Conservation (phyloP, 768 basidiomycete species). For the Kwoniella bestiolae region DNA sequence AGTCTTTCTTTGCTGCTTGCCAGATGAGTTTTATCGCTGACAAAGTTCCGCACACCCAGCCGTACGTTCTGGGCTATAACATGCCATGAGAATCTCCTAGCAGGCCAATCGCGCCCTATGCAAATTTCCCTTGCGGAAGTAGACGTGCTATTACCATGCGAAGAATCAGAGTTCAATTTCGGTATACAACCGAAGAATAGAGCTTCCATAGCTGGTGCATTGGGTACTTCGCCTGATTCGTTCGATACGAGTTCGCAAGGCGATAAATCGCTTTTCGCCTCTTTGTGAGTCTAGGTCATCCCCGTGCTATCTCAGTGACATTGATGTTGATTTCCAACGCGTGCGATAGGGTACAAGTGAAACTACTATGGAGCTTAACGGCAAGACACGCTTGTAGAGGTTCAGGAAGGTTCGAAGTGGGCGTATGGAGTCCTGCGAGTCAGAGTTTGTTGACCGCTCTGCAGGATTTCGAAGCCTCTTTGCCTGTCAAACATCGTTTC, state of each 20-base stretch:
- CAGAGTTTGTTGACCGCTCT: constrained; percentile 22
- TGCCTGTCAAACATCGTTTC: constrained; percentile 24
- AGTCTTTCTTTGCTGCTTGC: background rate
- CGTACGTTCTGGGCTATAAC: constrained; percentile 30
- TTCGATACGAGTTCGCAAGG: constrained; percentile 6
- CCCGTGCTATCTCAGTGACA: too few relatives aligned
- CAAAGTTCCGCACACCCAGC: constrained; percentile 1
- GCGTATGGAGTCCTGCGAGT: constrained; percentile 8
- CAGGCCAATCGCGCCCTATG: constrained; percentile 26
- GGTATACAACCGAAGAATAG: constrained; percentile 15
- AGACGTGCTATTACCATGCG: constrained; percentile 27
- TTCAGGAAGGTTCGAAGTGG: constrained; percentile 3
- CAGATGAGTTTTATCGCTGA: too few relatives aligned
- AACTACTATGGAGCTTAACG: constrained; percentile 27
- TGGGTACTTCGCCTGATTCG: background rate
- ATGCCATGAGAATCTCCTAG: constrained; percentile 27
- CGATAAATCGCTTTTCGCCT: constrained; percentile 26
- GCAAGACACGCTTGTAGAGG: constrained; percentile 27
- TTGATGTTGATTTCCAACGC: too few relatives aligned
- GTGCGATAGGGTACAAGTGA: constrained; percentile 26
- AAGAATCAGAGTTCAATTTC: constrained; percentile 32
- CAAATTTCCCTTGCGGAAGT: constrained; percentile 22
- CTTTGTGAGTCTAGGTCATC: constrained; percentile 23
- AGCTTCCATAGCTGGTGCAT: constrained; percentile 24
- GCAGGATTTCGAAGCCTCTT: constrained; percentile 22